phyloP scores from a whole-genome alignment of 371 early-diverging fungal species.

The Sanchytrium tribonematis region DNA sequence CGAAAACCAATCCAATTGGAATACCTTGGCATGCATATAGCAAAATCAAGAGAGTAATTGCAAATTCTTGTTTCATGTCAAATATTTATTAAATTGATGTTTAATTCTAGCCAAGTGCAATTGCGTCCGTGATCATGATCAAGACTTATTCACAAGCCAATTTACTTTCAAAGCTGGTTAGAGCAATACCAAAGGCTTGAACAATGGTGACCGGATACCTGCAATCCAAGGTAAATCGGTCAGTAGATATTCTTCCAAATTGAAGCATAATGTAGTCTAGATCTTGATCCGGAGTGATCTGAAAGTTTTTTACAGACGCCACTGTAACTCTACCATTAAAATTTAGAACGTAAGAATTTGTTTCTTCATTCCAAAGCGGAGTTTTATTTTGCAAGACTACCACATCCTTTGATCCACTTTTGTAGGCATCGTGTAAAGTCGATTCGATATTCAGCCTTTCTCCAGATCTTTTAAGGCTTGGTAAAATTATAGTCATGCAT shows the following conservation, averaged over 20 bases:
- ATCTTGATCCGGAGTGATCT: conserved; percentile 68
- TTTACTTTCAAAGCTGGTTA: conserved; percentile 35
- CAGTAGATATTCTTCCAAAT: conserved; percentile 54
- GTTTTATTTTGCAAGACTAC: conserved; percentile 53
- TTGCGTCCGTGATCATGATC: no score
- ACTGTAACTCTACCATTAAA: conserved; percentile 73
- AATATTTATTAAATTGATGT: no score
- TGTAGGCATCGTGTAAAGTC: not conserved
- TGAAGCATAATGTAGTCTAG: conserved; percentile 81
- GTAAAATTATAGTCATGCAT: conserved; percentile 1
- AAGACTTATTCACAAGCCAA: not conserved
- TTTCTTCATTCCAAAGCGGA: conserved; percentile 81
- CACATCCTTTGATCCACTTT: conserved; percentile 17
- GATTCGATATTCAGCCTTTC: not conserved
- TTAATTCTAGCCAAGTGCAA: no score
- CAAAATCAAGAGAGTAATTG: conserved; percentile 1
- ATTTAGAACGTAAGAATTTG: conserved; percentile 72
- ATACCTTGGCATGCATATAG: conserved; percentile 4
- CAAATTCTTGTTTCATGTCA: no score
- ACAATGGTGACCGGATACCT: conserved; percentile 73
- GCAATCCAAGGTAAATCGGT: conserved; percentile 70
- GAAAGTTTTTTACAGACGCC: conserved; percentile 92
- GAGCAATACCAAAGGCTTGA: conserved; percentile 74
- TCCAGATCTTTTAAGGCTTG: not conserved
- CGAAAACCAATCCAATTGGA: conserved; percentile 31